Conservation (phyloP, 257 asterid genomes). For the Buddleja alternifolia region DNA sequence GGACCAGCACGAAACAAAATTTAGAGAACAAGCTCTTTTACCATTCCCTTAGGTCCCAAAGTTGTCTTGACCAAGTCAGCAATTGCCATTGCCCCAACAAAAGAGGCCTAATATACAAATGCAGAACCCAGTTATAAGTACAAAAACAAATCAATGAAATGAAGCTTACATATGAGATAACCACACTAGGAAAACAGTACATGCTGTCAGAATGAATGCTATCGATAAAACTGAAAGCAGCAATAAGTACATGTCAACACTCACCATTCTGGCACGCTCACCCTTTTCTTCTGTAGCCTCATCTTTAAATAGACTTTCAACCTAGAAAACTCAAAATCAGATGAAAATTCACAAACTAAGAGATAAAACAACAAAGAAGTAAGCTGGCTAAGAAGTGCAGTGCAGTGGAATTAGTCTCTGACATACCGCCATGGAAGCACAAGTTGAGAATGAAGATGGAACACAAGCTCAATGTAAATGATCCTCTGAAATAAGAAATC, state of each 20-base stretch:
- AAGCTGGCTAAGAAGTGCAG: background rate
- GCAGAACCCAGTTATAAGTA: slow-evolving; percentile 10
- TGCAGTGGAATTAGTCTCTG: background rate
- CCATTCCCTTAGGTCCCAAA: slow-evolving; percentile 78
- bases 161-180: background rate
- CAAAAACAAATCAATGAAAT: background rate
- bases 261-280: slow-evolving; percentile 94
- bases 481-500: slow-evolving; percentile 20
- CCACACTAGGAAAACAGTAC: background rate
- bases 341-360: background rate
- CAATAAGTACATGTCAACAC: slow-evolving; percentile 22
- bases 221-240: background rate
- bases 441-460: slow-evolving; percentile 10
- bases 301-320: slow-evolving; percentile 72
- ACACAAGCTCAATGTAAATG: background rate
- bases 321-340: slow-evolving; percentile 35
- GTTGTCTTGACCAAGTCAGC: slow-evolving; percentile 72
- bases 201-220: background rate
- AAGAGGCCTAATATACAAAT: slow-evolving; percentile 50
- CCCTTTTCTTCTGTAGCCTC: slow-evolving; percentile 98
- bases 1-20: background rate
- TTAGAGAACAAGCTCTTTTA: slow-evolving; percentile 15
- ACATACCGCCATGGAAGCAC: slow-evolving; percentile 43
- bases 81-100: slow-evolving; percentile 71
- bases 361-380: background rate